phyloP scores from a whole-genome alignment of 495 filamentous ascomycete species.

The Cercophora newfieldiana region DNA sequence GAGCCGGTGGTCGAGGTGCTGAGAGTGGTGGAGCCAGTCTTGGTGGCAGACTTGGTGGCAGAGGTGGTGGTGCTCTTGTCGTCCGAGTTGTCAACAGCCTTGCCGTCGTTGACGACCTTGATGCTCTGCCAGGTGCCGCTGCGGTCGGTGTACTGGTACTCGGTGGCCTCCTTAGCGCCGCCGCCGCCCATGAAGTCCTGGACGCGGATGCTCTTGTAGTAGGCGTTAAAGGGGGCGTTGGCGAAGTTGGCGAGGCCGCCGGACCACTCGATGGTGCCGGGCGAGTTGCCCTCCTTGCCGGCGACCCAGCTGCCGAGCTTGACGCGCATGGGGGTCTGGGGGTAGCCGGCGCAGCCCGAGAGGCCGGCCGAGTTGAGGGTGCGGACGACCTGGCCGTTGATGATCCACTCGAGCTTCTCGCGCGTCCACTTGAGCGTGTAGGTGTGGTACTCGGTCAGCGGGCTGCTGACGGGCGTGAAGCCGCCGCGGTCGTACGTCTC shows the following conservation, averaged over 20 bases:
- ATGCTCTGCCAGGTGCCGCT: constrained; percentile 80
- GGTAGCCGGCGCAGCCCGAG: constrained; percentile 66
- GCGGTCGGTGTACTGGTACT: constrained; percentile 74
- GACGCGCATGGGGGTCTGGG: constrained; percentile 87
- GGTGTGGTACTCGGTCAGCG: constrained; percentile 70
- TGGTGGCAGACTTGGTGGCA: constrained; percentile 23
- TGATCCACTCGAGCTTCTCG: constrained; percentile 74
- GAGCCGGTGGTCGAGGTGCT: constrained; percentile 9
- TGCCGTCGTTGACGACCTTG: constrained; percentile 65
- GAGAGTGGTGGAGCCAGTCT: constrained; percentile 23
- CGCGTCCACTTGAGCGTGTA: constrained; percentile 88
- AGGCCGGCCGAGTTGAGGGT: constrained; percentile 62
- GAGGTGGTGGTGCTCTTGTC: constrained; percentile 25
- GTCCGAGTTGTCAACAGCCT: constrained; percentile 64
- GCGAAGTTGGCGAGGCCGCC: constrained; percentile 76
- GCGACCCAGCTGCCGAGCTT: constrained; percentile 87
- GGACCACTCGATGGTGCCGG: constrained; percentile 87
- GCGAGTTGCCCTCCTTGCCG: constrained; percentile 64
- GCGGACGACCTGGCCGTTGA: constrained; percentile 71
- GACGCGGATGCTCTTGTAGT: constrained; percentile 76
- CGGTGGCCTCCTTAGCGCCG: constrained; percentile 52
- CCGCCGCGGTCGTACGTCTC: constrained; percentile 70
- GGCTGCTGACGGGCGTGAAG: constrained; percentile 60
- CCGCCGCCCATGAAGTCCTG: constrained; percentile 87
- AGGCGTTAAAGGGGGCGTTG: constrained; percentile 77